These are phyloP conservation scores for Ustilago tritici DNA, from an alignment of 1,284 basidiomycete species.

Conservation along the genomic window DNA sequence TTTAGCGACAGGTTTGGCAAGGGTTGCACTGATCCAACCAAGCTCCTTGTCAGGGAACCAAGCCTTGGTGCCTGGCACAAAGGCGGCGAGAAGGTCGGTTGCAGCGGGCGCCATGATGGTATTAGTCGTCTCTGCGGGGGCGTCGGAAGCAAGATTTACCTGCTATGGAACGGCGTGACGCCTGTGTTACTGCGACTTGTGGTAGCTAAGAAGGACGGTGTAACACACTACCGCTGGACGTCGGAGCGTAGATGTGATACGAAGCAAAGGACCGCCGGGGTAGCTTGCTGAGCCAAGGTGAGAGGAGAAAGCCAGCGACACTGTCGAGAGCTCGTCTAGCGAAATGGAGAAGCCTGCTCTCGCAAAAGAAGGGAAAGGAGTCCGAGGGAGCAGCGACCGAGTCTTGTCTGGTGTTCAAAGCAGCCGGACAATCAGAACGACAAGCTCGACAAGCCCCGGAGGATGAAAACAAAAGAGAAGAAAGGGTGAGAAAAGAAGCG, in stretches of 20 bases:
- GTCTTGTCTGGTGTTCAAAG: slow-evolving; percentile 5
- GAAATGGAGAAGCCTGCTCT: slow-evolving; percentile 44
- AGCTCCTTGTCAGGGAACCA: slow-evolving; percentile 90
- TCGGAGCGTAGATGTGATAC: neutral
- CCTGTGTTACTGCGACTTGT: slow-evolving; percentile 11
- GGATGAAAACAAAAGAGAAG: slow-evolving; percentile 16
- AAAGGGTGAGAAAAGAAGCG: slow-evolving; percentile 3
- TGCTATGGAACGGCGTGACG: neutral
- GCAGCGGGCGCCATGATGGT: slow-evolving; percentile 50
- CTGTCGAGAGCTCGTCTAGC: slow-evolving; percentile 1
- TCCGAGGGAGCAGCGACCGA: slow-evolving; percentile 11
- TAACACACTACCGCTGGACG: neutral
- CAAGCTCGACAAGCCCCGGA: slow-evolving; percentile 12
- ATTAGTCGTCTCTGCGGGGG: neutral
- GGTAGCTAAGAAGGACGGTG: neutral
- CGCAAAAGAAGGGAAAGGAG: slow-evolving; percentile 7
- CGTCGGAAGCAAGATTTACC: neutral
- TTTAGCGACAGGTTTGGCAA: slow-evolving; percentile 72
- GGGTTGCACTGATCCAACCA: slow-evolving; percentile 90
- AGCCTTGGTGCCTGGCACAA: slow-evolving; percentile 70
- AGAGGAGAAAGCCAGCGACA: slow-evolving; percentile 7
- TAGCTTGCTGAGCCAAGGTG: slow-evolving; percentile 22
- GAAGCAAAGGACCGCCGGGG: slow-evolving; percentile 27
- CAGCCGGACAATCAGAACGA: slow-evolving; percentile 15
- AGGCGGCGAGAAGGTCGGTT: slow-evolving; percentile 61